These are phyloP conservation scores for Colletotrichum brevisporum DNA, from an alignment of 2,329 filamentous ascomycete genomes.

Conservation along the genomic window DNA sequence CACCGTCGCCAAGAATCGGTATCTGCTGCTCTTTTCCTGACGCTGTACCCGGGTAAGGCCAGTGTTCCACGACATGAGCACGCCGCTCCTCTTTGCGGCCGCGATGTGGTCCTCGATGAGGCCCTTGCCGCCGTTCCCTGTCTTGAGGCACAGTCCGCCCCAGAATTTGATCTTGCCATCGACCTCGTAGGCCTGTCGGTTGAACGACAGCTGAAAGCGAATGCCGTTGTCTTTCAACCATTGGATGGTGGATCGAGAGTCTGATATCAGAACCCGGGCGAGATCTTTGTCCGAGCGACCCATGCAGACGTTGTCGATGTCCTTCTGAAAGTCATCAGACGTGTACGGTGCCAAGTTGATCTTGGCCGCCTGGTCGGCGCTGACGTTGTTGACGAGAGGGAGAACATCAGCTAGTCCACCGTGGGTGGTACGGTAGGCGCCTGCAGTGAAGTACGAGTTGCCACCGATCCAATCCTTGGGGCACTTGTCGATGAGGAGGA, in stretches of 20 bases:
- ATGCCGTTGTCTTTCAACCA: constrained; percentile 70
- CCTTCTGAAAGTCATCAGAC: constrained; percentile 64
- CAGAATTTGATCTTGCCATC: constrained; percentile 74
- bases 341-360: constrained; percentile 74
- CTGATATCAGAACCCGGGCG: constrained; percentile 62
- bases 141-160: constrained; percentile 75
- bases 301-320: constrained; percentile 69
- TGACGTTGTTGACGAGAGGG: constrained; percentile 73
- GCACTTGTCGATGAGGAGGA: constrained; percentile 73
- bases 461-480: constrained; percentile 72
- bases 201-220: constrained; percentile 73
- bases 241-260: constrained; percentile 64
- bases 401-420: constrained; percentile 69
- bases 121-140: constrained; percentile 71
- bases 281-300: constrained; percentile 67
- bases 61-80: constrained; percentile 63
- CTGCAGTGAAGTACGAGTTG: constrained; percentile 76
- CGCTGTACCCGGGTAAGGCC: constrained; percentile 57
- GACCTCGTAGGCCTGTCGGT: constrained; percentile 76
- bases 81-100: constrained; percentile 58
- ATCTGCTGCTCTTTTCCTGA: constrained; percentile 47
- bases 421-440: constrained; percentile 72
- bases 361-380: constrained; percentile 56
- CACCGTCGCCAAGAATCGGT: constrained; percentile 47
- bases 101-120: constrained; percentile 64